These are phyloP conservation scores for Thraustochytrium striatum DNA, from an alignment of 352 stramenopile genomes.

Conservation along the genomic window DNA sequence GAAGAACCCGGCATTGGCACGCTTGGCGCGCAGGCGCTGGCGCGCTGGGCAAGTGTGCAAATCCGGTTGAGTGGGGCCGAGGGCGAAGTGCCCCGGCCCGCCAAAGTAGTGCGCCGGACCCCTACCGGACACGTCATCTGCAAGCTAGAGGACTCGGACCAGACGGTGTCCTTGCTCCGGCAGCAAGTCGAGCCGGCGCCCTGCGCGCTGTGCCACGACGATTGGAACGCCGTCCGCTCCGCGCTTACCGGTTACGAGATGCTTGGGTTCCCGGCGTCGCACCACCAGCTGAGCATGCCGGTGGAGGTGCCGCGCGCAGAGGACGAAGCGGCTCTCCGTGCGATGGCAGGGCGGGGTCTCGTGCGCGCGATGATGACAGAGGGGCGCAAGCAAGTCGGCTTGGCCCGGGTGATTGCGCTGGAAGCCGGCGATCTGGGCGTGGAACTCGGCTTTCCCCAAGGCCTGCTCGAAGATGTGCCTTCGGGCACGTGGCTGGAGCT, in stretches of 20 bases:
- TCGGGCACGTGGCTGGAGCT: not conserved
- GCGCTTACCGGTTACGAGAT: not conserved
- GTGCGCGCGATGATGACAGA: not conserved
- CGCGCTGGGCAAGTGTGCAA: not conserved
- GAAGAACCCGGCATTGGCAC: not conserved
- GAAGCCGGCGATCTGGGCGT: too few species aligned
- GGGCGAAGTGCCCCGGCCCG: not conserved
- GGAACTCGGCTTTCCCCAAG: not conserved
- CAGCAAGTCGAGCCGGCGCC: not conserved
- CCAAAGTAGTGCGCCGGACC: not conserved
- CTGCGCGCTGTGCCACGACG: not conserved
- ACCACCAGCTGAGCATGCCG: not conserved
- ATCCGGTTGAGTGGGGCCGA: not conserved
- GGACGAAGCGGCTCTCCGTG: not conserved
- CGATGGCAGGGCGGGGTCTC: not conserved
- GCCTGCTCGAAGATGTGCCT: not conserved
- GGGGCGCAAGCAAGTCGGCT: not conserved
- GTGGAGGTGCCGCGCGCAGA: not conserved
- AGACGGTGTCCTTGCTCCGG: not conserved
- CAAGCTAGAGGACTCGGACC: not conserved
- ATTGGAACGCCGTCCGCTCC: not conserved
- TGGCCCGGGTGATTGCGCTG: not conserved
- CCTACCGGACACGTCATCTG: not conserved
- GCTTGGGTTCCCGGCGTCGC: not conserved
- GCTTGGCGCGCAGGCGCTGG: not conserved